Evolutionary conservation across 441 rosid genomes (phyloP), one percentile per base, ranked within the genome.

Genomic region (Erodium trifolium): DNA sequence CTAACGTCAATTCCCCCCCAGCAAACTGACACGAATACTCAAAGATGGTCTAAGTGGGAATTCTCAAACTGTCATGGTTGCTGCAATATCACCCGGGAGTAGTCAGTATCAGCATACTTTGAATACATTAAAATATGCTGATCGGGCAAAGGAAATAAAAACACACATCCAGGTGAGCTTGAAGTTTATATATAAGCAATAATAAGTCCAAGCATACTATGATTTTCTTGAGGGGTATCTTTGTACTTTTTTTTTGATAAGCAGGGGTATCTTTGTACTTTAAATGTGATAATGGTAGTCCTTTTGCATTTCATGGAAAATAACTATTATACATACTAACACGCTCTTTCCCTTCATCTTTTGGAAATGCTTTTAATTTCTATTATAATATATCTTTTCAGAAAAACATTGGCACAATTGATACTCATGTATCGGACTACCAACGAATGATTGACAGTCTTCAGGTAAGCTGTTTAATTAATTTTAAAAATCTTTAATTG

Each of bases 361-460:
- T n/a, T 16, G 60, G 19, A 47, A 12, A 47, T 12, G 53, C 19
- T 53, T 53, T 53, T 53, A n/a, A n/a, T 53, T 14, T 16, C 41
- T 53, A n/a, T 11, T 47, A n/a, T n/a, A 49, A 53, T n/a, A 53
- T 73, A 64, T 68, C 63, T 53, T 75, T 31, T 12, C 85, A 93
- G 97, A 87, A 93, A 90, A 93, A 90, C 76, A 85, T 93, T 60
- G 98, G 98, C 73, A 86, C 94, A 71, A 76, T 89, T 27, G 93
- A 90, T 73, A 86, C 87, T 60, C 96, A 89, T 69, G 87, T 91
- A 65, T 88, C 96, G 67, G 97, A 93, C 83, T 93, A 93, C 84
- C 97, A 93, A 73, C 85, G 85, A 64, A 93, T 93, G 97, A 91
- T 93, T 75, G 98, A 93, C 75, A 85, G 82, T 84, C 98, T 93